A percentile compares a stretch with the other conserved stretches of the same genome.
Conservation (phyloP, 164 flowering plant genomes). For the Brasenia schreberi region DNA sequence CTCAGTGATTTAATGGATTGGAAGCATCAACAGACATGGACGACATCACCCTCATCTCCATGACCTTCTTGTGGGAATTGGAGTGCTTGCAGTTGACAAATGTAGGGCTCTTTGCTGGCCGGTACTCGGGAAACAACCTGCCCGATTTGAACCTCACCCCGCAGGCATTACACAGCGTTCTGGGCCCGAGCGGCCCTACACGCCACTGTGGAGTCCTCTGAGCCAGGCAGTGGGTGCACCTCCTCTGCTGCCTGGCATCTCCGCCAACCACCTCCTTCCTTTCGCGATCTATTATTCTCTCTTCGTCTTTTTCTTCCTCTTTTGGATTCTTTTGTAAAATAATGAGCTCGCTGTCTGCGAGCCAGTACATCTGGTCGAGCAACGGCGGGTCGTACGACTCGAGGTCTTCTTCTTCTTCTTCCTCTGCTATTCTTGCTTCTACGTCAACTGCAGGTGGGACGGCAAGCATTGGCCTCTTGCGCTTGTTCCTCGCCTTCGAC, state of each 20-base stretch:
- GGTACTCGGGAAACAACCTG: constrained; percentile 60
- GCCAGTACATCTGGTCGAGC: constrained; percentile 45
- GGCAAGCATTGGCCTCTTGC: constrained; percentile 18
- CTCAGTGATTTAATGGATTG: not conserved
- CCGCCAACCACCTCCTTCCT: constrained; percentile 4
- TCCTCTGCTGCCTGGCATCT: constrained; percentile 23
- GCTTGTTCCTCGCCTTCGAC: constrained; percentile 41
- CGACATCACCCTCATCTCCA: constrained; percentile 45
- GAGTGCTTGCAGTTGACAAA: constrained; percentile 59
- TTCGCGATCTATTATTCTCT: not conserved
- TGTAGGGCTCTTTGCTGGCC: constrained; percentile 70
- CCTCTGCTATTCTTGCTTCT: not conserved
- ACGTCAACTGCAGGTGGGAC: constrained; percentile 6
- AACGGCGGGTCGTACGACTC: constrained; percentile 28
- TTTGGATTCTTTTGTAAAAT: constrained; percentile 8
- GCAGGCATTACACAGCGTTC: constrained; percentile 70
- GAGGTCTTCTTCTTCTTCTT: constrained; percentile 6
- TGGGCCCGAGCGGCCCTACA: constrained; percentile 66
- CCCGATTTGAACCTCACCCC: constrained; percentile 70
- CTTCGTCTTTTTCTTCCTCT: constrained; percentile 4
- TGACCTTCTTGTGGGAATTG: constrained; percentile 57
- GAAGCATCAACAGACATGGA: not conserved
- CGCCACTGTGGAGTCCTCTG: constrained; percentile 74
- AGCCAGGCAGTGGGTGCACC: constrained; percentile 55
- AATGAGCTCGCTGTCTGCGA: constrained; percentile 56